Conservation (phyloP, 2,329 filamentous ascomycete genomes). For the Tolypocladium amazonense region DNA sequence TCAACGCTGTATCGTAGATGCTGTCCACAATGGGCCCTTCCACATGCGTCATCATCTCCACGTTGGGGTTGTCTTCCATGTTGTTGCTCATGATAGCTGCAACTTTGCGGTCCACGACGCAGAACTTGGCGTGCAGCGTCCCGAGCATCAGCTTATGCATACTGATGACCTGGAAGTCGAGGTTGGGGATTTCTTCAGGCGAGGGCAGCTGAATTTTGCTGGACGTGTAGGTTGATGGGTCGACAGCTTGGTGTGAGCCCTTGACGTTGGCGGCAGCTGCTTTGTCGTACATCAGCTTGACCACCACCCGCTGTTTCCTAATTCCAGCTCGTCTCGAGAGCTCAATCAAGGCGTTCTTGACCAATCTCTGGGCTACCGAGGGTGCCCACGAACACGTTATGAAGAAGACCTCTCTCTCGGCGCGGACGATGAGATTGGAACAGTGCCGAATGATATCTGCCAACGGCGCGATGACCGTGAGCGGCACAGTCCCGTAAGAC, state of each 20-base stretch:
- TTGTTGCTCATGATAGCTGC: slow-evolving; percentile 70
- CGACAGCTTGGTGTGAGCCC: slow-evolving; percentile 54
- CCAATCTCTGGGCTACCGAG: slow-evolving; percentile 54
- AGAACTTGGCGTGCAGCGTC: slow-evolving; percentile 70
- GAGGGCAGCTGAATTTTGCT: slow-evolving; percentile 49
- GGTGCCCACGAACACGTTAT: slow-evolving; percentile 70
- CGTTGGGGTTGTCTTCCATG: slow-evolving; percentile 66
- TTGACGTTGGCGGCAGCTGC: slow-evolving; percentile 53
- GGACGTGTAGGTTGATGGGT: slow-evolving; percentile 45
- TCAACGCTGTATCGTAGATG: slow-evolving; percentile 62
- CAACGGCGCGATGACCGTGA: slow-evolving; percentile 49
- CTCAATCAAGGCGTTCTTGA: slow-evolving; percentile 59
- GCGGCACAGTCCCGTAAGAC: slow-evolving; percentile 48
- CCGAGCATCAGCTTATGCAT: slow-evolving; percentile 60
- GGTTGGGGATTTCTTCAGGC: slow-evolving; percentile 55
- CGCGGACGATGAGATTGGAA: slow-evolving; percentile 64
- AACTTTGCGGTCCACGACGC: slow-evolving; percentile 63
- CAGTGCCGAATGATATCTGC: slow-evolving; percentile 64
- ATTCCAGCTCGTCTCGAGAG: slow-evolving; percentile 54
- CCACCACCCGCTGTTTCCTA: slow-evolving; percentile 45
- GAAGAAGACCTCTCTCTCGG: slow-evolving; percentile 61
- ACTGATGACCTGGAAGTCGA: slow-evolving; percentile 65
- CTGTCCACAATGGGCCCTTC: slow-evolving; percentile 70
- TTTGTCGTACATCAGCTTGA: slow-evolving; percentile 69
- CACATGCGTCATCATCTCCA: slow-evolving; percentile 71